Evolutionary conservation across 2,329 filamentous ascomycete genomes (phyloP), one percentile per base, ranked within the genome.

Genomic region (Aspergillus ibericus): DNA sequence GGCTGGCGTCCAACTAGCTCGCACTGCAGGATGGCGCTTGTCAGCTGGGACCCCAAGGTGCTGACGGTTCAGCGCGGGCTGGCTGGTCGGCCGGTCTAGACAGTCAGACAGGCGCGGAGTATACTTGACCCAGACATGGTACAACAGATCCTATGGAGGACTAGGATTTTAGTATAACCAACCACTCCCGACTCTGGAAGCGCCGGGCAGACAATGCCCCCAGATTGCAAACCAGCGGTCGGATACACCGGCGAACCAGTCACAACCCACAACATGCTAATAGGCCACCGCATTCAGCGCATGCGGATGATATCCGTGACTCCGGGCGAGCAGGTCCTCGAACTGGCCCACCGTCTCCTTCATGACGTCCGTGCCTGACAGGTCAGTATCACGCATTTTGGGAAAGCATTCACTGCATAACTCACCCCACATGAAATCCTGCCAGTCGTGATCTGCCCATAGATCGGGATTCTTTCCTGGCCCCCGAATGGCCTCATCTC

Each of bases 301-400:
- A 51, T 51, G 49, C 12, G 29, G 25, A 16, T 51, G 49, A 25
- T 51, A 36, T 34, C 22, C 35, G 15, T 53, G 50, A n/a, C 36
- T 53, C 20, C 22, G 36, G 10, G 35, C 50, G 22, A 42, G 15
- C 20, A 53, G 18, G 6, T 53, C 50, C 13, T 53, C 35, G 22
- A 38, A 42, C 2, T 42, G 40, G 13, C 32, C 50, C 3, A 53
- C 13, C 4, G 36, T 29, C 35, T 53, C n/a, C 25, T 32, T 32
- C 50, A 42, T 40, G 38, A 42, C 20, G 38, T 53, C 36, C n/a
- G 22, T 42, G 36, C 35, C 50, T 53, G 29, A 42, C 36, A 53
- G 15, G 50, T 53, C 36, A 53, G 50, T 32, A 32, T 29, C 10
- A 7, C 15, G 13, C 22, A 18, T 8, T 8, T 25, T 15, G 9